Base-by-base conservation (phyloP, 768 basidiomycete species). In the Mycena maculata region DNA sequence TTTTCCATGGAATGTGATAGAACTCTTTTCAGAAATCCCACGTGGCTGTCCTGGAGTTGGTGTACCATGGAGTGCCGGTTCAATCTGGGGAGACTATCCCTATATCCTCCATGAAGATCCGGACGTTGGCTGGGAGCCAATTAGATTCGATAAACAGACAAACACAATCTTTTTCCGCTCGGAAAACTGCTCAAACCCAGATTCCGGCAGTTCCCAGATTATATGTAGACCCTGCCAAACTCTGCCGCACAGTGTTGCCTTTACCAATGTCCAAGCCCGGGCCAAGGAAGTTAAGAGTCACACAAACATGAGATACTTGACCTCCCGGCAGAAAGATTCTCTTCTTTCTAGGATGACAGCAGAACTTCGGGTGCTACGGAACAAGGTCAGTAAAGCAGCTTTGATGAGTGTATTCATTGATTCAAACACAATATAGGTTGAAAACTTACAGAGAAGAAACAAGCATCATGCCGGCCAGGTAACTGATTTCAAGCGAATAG, bases 401-500 rank as follows among this genome's bases (percentile, higher is more conserved):
- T 58, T 33, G 31, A 30, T 8, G 16, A 28, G 38, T 44, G 41
- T n/a, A n/a, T 58, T 23, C 31, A 30, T 45, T n/a, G n/a, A 44
- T 47, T 58, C 30, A n/a, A 44, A 41, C 39, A 20, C 44, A 44
- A 58, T 44, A 2, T 33, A 58, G 56, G 28, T 58, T 44, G 44
- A 45, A 45, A 58, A 58, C 44, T 31, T 47, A 28, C 41, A 58
- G 56, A 45, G 30, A 58, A 58, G 56, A 41, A 58, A 58, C 41
- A 58, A 56, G 30, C 28, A 28, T 47, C 22, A 45, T 22, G 18
- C 30, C 44, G 45, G 42, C 25, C 56, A 53, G 27, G 41, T 68
- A 27, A 42, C 23, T 25, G 68, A 71, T 60, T 57, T 69, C 56
- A 44, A 68, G 45, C 61, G 67, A 27, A 64, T 71, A 30, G 16